Percentiles rank a stretch among this genome's conserved stretches.
Evolutionary conservation across 2,329 filamentous ascomycete genomes (phyloP).

Genomic region (Grosmannia clavigera): DNA sequence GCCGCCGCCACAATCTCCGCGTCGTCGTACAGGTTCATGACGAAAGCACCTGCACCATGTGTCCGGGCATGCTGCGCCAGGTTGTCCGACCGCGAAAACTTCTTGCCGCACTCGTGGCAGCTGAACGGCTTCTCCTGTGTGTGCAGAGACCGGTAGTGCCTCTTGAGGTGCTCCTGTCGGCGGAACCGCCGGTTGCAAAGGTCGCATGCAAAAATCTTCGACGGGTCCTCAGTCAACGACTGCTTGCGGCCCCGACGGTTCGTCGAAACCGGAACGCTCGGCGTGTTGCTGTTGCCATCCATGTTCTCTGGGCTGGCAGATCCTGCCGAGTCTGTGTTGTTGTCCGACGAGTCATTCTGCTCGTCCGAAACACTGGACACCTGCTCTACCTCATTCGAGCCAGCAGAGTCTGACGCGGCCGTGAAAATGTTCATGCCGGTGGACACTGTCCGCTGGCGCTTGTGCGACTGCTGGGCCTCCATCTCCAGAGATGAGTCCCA

Average conservation of each 20-base stretch:
- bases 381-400: constrained; percentile 22
- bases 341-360: constrained; percentile 4
- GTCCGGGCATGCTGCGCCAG: constrained; percentile 91
- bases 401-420: constrained; percentile 21
- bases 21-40: constrained; percentile 78
- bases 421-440: constrained; percentile 25
- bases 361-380: constrained; percentile 12
- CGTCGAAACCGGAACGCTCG: constrained; percentile 42
- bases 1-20: constrained; percentile 35
- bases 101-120: constrained; percentile 96
- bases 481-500: constrained; percentile 39
- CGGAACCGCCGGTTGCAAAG: constrained; percentile 96
- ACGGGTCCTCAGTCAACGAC: constrained; percentile 91
- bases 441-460: constrained; percentile 40
- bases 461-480: constrained; percentile 45
- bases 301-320: constrained; percentile 23
- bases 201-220: constrained; percentile 95
- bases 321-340: constrained; percentile 18
- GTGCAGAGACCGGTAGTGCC: constrained; percentile 95
- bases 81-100: constrained; percentile 97
- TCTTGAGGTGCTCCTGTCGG: constrained; percentile 95
- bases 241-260: constrained; percentile 97
- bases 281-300: constrained; percentile 13
- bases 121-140: constrained; percentile 98
- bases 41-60: constrained; percentile 77